Evolutionary conservation across 305 asterid genomes (phyloP), one percentile per base, ranked within the genome.

Genomic region (Solanum aculeatissimum): DNA sequence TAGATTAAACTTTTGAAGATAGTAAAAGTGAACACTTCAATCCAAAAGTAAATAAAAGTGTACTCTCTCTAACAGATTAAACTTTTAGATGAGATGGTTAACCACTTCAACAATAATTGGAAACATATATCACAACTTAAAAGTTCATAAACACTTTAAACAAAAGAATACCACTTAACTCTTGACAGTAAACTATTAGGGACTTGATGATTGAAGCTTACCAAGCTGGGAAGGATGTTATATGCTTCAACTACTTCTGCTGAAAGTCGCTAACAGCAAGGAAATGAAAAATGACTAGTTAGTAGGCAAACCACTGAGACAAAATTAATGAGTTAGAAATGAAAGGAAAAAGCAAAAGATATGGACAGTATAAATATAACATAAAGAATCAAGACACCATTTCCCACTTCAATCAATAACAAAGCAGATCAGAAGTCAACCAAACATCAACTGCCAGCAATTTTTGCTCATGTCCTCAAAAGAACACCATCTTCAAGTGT

Each of bases 191-290:
- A 75, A 25, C 62, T 38, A 47, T 75, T 75, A 75, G 62, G 27
- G 27, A 49, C 63, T 49, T 75, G 12, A 51, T 16, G 47, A 81
- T 5, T 38, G 70, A 87, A 83, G 21, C 89, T 91, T 89, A 95
- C 98, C 97, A 95, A 86, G 90, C 91, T 89, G 15, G 98, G 99
- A 89, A 95, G 88, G 82, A 92, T 90, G 90, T 94, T 94, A 91
- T 94, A 95, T 51, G 98, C 97, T 89, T 94, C 97, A 89, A 95
- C 89, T 55, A 92, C 95, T 81, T 93, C 94, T 83, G 89, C 88
- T 83, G 97, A 93, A 80, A 95, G 91, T 69, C 88, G 86, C 99
- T 95, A 86, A 85, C 66, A 85, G 66, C 72, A 88, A 80, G 58
- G 81, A 53, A 68, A 68, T 83, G 69, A 51, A 29, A 69, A 71